phyloP scores from a whole-genome alignment of 164 flowering plant species.

The Vitis rupestris region DNA sequence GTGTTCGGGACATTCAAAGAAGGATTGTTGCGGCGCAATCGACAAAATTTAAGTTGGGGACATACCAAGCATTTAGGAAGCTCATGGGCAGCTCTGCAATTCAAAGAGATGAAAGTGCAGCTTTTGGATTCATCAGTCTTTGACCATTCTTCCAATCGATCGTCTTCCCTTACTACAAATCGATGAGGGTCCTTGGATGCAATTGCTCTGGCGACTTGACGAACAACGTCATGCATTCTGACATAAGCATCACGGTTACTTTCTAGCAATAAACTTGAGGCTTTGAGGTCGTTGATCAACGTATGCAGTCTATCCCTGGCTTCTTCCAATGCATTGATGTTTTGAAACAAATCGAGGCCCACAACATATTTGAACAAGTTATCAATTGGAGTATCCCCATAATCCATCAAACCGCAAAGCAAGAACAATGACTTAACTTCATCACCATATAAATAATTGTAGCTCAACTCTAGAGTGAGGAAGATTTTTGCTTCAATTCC shows the following conservation, averaged over 20 bases:
- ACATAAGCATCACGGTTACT: too few species aligned
- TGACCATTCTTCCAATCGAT: slow-evolving; percentile 1
- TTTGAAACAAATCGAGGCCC: slow-evolving; percentile 6
- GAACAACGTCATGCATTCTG: too few species aligned
- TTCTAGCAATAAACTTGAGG: too few species aligned
- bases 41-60: slow-evolving; percentile 9
- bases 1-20: not conserved
- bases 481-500: too few species aligned
- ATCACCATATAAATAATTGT: too few species aligned
- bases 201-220: too few species aligned
- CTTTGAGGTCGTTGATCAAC: slow-evolving; percentile 6
- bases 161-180: not conserved
- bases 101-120: not conserved
- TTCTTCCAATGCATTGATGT: not conserved
- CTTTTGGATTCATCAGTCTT: not conserved
- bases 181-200: not conserved
- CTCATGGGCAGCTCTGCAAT: not conserved
- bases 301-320: slow-evolving; percentile 8
- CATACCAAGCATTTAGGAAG: slow-evolving; percentile 12
- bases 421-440: too few species aligned
- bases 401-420: not conserved
- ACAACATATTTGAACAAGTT: slow-evolving; percentile 7
- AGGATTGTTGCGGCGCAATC: not conserved
- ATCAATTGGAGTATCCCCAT: not conserved
- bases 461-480: too few species aligned